Evolutionary conservation across 208 protist genomes (phyloP), one percentile per base, ranked within the genome.

Genomic region (Acanthamoeba polyphaga): DNA sequence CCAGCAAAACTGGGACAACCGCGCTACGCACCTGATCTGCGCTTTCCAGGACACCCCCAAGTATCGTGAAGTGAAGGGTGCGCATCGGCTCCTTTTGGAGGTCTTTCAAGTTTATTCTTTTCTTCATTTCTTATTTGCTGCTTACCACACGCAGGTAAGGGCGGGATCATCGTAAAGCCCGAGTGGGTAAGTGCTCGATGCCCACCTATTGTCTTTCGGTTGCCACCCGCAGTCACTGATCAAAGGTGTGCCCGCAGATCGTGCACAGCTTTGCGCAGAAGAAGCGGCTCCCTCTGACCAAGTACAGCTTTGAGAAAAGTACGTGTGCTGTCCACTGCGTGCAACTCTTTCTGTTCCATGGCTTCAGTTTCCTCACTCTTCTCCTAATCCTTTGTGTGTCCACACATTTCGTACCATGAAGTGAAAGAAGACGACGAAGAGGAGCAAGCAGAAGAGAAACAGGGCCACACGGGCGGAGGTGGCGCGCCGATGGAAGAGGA

Each of bases 41-140:
- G 58, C 84, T 2, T 91, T 91, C 84, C 84, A 62, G 34, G 84
- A 91, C 32, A 91, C 84, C 6, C 84, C 84, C 60, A 91, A 91
- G 60, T 91, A 72, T 24, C 51, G 60, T 5, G 84, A 91, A 68
- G 84, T 91, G 32, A 91, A 70, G 32, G 60, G 84, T 91, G 32
- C 49, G 43, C 51, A 51, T 15, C 0, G 24, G 9, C 62, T 68
- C 24, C 24, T 68, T 60, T 12, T 66, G 60, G 1, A 27, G 60
- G 24, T n/a, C 24, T 66, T n/a, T n/a, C 24, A 27, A 3, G 8
- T n/a, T 66, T 66, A 9, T 17, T 27, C 27, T 4, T 29, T 38
- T 12, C 12, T 24, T 27, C 38, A 17, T 0, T 38, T 17, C 10
- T 38, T n/a, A 38, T n/a, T 82, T 8, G 22, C 60, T 29, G 2